Percentiles rank a stretch among this genome's conserved stretches.
These are phyloP conservation scores for Evernia prunastri DNA, from an alignment of 495 filamentous ascomycete genomes.

Conservation along the genomic window DNA sequence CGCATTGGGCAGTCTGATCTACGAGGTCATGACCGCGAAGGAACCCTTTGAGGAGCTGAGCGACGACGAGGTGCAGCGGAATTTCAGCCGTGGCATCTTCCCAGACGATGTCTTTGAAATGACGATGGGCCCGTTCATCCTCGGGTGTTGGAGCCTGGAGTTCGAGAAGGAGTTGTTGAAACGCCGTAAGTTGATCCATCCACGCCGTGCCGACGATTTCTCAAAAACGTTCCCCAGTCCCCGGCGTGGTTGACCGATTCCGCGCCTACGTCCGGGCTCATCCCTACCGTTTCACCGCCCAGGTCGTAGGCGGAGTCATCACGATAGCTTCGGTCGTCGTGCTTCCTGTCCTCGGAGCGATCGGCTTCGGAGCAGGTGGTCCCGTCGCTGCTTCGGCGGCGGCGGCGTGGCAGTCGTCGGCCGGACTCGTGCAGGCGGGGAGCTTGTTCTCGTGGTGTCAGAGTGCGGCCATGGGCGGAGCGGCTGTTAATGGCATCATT, in stretches of 20 bases:
- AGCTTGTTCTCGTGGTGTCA: slow-evolving; percentile 32
- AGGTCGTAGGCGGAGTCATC: background rate
- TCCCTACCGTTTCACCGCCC: background rate
- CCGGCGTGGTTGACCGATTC: background rate
- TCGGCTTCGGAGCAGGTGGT: slow-evolving; percentile 8
- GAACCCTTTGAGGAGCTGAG: slow-evolving; percentile 16
- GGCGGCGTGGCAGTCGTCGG: slow-evolving; percentile 21
- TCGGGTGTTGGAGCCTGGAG: slow-evolving; percentile 19
- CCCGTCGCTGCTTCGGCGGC: slow-evolving; percentile 13
- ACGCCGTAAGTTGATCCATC: background rate
- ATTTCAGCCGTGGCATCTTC: slow-evolving; percentile 12
- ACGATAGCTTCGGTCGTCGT: background rate
- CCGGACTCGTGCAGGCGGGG: slow-evolving; percentile 27
- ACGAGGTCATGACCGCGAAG: slow-evolving; percentile 19
- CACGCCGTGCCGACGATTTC: no score
- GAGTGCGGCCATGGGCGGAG: slow-evolving; percentile 31
- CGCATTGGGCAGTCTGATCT: slow-evolving; percentile 19
- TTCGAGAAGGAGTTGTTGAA: slow-evolving; percentile 12
- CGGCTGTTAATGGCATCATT: slow-evolving; percentile 25
- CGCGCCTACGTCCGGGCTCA: background rate
- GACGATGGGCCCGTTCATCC: slow-evolving; percentile 10
- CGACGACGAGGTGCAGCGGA: background rate
- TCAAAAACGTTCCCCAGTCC: background rate
- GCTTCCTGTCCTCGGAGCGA: background rate
- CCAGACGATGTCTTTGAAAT: slow-evolving; percentile 18